Evolutionary conservation across 352 stramenopile genomes (phyloP).

Genomic region (Elongisporangium undulatum): DNA sequence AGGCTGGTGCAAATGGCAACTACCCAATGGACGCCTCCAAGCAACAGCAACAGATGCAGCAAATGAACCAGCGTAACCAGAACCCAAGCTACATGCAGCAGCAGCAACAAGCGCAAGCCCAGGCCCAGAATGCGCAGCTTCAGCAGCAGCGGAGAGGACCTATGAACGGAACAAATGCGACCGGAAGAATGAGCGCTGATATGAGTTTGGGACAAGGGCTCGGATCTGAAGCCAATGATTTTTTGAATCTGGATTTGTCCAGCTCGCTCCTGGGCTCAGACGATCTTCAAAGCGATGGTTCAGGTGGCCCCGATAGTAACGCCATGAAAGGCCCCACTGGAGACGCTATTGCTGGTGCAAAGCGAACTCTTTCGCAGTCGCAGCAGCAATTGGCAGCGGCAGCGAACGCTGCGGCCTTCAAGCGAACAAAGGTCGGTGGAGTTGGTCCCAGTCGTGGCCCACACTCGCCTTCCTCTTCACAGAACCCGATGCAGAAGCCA

Average conservation of each 20-base stretch:
- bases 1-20: conserved; percentile 24
- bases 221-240: conserved; percentile 59
- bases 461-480: conserved; percentile 45
- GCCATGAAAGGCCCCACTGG: conserved; percentile 26
- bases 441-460: conserved; percentile 30
- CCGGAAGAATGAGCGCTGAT: conserved; percentile 43
- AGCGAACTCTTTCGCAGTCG: conserved; percentile 72
- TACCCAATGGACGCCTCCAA: conserved; percentile 13
- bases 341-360: conserved; percentile 30
- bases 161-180: conserved; percentile 25
- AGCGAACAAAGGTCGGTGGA: conserved; percentile 69
- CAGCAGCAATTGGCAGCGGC: conserved; percentile 81
- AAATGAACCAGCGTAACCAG: conserved; percentile 43
- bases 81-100: conserved; percentile 66
- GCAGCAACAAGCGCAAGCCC: conserved; percentile 22
- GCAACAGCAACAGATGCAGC: conserved; percentile 54
- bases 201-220: conserved; percentile 42
- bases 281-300: conserved; percentile 48
- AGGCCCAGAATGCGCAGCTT: conserved; percentile 26
- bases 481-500: conserved; percentile 66
- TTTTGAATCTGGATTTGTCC: conserved; percentile 78
- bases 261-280: conserved; percentile 61
- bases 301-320: conserved; percentile 14
- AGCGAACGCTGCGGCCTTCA: conserved; percentile 76
- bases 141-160: conserved; percentile 26